Percentiles rank a stretch among this genome's conserved stretches.
These are phyloP conservation scores for Candida jianshihensis DNA, from an alignment of 805 yeast species.

Conservation along the genomic window DNA sequence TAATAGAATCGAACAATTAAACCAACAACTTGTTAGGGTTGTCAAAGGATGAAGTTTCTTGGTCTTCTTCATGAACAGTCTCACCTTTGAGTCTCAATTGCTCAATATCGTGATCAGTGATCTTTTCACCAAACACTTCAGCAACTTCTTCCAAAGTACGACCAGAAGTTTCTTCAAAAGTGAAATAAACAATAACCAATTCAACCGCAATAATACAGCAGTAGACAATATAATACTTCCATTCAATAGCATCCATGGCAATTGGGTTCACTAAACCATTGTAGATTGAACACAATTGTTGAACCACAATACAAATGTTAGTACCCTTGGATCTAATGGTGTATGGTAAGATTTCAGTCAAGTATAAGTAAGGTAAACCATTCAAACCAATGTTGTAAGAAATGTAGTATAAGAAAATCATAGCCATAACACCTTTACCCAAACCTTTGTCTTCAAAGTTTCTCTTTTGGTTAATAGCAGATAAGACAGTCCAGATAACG, in stretches of 20 bases:
- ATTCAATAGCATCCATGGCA: slow-evolving; percentile 28
- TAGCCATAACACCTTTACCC: slow-evolving; percentile 41
- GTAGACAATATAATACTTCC: slow-evolving; percentile 30
- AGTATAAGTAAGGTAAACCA: slow-evolving; percentile 39
- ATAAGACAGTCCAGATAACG: slow-evolving; percentile 37
- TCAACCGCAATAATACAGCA: slow-evolving; percentile 25
- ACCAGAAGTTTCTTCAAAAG: slow-evolving; percentile 29
- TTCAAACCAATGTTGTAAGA: slow-evolving; percentile 36
- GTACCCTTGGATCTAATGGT: slow-evolving; percentile 26
- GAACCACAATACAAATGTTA: slow-evolving; percentile 16
- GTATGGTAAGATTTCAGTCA: slow-evolving; percentile 35
- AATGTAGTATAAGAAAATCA: slow-evolving; percentile 41
- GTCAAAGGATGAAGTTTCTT: neutral
- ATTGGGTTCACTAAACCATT: slow-evolving; percentile 30
- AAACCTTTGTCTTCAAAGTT: slow-evolving; percentile 32
- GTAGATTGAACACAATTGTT: slow-evolving; percentile 21
- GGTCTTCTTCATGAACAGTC: slow-evolving; percentile 1
- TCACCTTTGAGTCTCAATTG: neutral
- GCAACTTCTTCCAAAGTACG: slow-evolving; percentile 30
- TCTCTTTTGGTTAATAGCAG: slow-evolving; percentile 39
- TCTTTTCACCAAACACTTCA: slow-evolving; percentile 21
- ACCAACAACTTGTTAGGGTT: neutral
- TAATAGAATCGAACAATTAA: neutral
- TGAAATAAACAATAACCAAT: slow-evolving; percentile 20
- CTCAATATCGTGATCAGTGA: slow-evolving; percentile 2